phyloP scores from a whole-genome alignment of 495 filamentous ascomycete genomes.

The Jackrogersella minutella region DNA sequence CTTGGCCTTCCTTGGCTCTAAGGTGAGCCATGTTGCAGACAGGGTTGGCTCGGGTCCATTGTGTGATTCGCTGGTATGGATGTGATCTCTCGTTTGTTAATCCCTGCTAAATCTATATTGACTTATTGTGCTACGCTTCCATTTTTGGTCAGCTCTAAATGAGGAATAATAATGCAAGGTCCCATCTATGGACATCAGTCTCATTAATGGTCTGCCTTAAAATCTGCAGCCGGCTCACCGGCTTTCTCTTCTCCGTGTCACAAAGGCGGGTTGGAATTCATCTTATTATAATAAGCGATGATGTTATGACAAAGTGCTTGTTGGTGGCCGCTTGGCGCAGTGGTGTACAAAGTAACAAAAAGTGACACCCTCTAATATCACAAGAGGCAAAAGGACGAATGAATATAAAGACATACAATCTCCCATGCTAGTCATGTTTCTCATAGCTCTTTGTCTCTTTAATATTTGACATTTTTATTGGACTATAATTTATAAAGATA shows the following conservation, averaged over 20 bases:
- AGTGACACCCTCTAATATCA: slow-evolving; percentile 24
- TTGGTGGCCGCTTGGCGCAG: slow-evolving; percentile 3
- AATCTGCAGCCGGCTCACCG: slow-evolving; percentile 12
- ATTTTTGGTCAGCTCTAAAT: slow-evolving; percentile 27
- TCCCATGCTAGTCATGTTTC: neutral
- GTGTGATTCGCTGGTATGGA: slow-evolving; percentile 35
- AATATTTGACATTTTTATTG: slow-evolving; percentile 1
- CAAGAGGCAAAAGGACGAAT: slow-evolving; percentile 3
- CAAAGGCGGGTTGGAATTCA: slow-evolving; percentile 18
- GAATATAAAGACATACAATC: slow-evolving; percentile 30
- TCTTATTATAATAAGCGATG: slow-evolving; percentile 3
- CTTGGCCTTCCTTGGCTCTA: slow-evolving; percentile 36
- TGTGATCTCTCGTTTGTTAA: slow-evolving; percentile 21
- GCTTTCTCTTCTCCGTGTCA: slow-evolving; percentile 23
- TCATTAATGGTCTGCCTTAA: slow-evolving; percentile 25
- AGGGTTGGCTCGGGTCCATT: slow-evolving; percentile 24
- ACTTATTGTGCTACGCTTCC: slow-evolving; percentile 33
- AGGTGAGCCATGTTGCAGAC: slow-evolving; percentile 16
- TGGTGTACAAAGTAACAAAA: slow-evolving; percentile 25
- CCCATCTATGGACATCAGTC: slow-evolving; percentile 28
- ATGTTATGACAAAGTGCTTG: slow-evolving; percentile 33
- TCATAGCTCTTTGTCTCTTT: slow-evolving; percentile 19
- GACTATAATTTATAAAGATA: neutral
- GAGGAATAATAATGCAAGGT: slow-evolving; percentile 42
- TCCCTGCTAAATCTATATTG: slow-evolving; percentile 30